phyloP scores from a whole-genome alignment of 495 filamentous ascomycete genomes.

The Daldinia grandis region DNA sequence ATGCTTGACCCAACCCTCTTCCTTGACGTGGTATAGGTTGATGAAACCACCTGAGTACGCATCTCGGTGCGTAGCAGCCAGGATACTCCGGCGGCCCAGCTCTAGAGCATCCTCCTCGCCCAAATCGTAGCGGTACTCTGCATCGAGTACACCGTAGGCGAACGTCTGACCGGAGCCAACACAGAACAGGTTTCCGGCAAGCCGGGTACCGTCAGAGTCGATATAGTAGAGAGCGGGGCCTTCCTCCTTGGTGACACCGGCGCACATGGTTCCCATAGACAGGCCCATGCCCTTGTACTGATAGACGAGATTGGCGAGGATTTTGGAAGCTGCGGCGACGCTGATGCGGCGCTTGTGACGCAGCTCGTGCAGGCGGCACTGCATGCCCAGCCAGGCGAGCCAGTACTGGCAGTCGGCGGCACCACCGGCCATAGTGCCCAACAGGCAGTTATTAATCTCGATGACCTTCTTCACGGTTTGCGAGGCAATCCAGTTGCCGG shows the following conservation, averaged over 20 bases:
- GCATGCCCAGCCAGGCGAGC: constrained; percentile 97
- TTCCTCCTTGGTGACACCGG: constrained; percentile 94
- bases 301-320: constrained; percentile 97
- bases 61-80: constrained; percentile 97
- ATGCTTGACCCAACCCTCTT: constrained; percentile 97
- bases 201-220: constrained; percentile 93
- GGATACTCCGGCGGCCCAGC: constrained; percentile 86
- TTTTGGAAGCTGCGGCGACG: constrained; percentile 96
- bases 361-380: constrained; percentile 98
- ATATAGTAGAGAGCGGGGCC: constrained; percentile 99
- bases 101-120: constrained; percentile 85
- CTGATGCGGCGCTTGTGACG: constrained; percentile 98
- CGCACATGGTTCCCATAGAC: constrained; percentile 99
- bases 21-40: constrained; percentile 98
- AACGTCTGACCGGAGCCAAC: constrained; percentile 98
- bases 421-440: constrained; percentile 98
- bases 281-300: constrained; percentile 97
- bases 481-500: constrained; percentile 97
- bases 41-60: constrained; percentile 98
- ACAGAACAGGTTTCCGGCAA: constrained; percentile 95
- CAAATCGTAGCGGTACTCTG: constrained; percentile 91
- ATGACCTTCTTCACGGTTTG: constrained; percentile 99
- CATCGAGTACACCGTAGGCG: constrained; percentile 96
- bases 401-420: constrained; percentile 99
- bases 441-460: constrained; percentile 86